These are phyloP conservation scores for Sonneratia alba DNA, from an alignment of 345 rosid genomes.

Conservation along the genomic window DNA sequence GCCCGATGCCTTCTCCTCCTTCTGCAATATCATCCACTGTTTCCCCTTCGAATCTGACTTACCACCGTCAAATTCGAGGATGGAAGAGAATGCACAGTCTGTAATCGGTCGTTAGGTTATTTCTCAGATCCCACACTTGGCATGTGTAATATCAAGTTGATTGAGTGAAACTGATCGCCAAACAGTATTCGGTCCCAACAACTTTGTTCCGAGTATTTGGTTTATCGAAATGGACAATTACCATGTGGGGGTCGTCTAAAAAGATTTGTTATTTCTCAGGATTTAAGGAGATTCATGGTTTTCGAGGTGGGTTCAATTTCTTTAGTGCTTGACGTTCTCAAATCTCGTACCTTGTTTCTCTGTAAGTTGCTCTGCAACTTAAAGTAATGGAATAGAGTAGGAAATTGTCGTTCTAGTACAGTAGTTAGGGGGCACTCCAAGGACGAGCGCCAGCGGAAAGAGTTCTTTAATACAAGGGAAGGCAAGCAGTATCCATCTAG, in stretches of 20 bases:
- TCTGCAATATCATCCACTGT: not conserved
- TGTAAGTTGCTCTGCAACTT: not conserved
- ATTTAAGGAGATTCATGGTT: not conserved
- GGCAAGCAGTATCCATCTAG: not conserved
- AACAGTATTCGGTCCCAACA: not conserved
- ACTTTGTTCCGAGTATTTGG: not conserved
- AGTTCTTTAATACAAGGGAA: not conserved
- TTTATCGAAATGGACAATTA: too few species aligned
- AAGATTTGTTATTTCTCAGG: not conserved
- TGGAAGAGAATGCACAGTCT: too few species aligned
- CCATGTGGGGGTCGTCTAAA: too few species aligned
- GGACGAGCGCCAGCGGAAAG: not conserved
- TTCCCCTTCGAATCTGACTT: too few species aligned
- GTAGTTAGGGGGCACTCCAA: not conserved
- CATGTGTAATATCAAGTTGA: not conserved
- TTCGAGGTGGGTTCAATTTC: conserved; percentile 4
- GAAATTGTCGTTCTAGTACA: not conserved
- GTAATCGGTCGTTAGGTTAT: too few species aligned
- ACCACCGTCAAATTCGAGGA: too few species aligned
- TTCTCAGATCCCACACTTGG: not conserved
- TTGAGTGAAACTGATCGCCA: not conserved
- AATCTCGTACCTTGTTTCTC: not conserved
- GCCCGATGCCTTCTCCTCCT: not conserved
- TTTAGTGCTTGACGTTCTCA: not conserved
- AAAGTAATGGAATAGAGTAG: not conserved